These are phyloP conservation scores for Phoma sp. DNA, from an alignment of 2,329 filamentous ascomycete genomes.

Conservation along the genomic window DNA sequence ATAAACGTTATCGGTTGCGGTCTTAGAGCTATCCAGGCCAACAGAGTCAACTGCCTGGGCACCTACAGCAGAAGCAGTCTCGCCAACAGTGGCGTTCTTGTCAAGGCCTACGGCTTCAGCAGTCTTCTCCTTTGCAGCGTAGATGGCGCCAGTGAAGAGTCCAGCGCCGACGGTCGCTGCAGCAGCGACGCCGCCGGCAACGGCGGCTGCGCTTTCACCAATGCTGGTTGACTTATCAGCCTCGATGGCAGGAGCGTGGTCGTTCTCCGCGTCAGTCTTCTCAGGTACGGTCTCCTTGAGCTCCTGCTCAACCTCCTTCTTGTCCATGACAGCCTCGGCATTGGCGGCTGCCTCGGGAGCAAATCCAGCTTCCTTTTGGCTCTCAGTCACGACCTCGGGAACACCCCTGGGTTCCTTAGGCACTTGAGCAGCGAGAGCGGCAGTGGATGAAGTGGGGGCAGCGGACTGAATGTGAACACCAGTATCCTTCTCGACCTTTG, in stretches of 20 bases:
- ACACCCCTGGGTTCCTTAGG: conserved; percentile 52
- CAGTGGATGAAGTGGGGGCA: conserved; percentile 54
- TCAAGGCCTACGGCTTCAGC: conserved; percentile 48
- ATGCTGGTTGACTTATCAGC: conserved; percentile 25
- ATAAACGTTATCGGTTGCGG: conserved; percentile 49
- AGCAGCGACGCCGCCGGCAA: conserved; percentile 40
- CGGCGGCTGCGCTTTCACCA: conserved; percentile 20
- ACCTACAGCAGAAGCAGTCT: conserved; percentile 26
- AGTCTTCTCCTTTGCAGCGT: conserved; percentile 41
- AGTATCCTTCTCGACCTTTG: conserved; percentile 47
- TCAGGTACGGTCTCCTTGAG: conserved; percentile 70
- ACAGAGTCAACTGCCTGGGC: conserved; percentile 42
- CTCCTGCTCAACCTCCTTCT: conserved; percentile 73
- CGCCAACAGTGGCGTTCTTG: conserved; percentile 47
- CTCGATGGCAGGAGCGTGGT: conserved; percentile 13
- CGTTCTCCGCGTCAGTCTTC: conserved; percentile 56
- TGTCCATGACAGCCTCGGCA: conserved; percentile 70
- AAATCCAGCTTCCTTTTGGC: conserved; percentile 69
- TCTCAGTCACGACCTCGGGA: conserved; percentile 72
- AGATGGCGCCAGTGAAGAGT: conserved; percentile 42
- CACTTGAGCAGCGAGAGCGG: conserved; percentile 53
- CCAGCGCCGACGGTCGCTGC: conserved; percentile 51
- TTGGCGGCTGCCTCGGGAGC: conserved; percentile 72
- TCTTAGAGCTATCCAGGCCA: conserved; percentile 49
- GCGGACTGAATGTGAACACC: conserved; percentile 51